Base-by-base conservation (phyloP, 2,329 filamentous ascomycete genomes). In the Penicillium olsonii region DNA sequence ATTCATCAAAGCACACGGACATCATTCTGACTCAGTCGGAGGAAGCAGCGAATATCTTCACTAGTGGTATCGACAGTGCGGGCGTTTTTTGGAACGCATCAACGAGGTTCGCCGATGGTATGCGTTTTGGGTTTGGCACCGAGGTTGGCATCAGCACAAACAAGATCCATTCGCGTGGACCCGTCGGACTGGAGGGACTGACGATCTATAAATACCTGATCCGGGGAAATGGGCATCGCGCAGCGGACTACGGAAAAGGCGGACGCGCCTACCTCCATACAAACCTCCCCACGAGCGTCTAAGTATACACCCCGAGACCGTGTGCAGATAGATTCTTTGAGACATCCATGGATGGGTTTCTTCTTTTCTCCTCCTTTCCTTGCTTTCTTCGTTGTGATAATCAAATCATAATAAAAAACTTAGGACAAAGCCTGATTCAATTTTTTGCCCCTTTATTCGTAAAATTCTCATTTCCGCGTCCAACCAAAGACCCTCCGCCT, bases 61-160 rank as follows among this genome's bases (percentile, higher is more conserved):
- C 95, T 82, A 82, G 84, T 37, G 84, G 84, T 50, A 84, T 97
- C 42, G 94, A 97, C 73, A 90, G 90, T 22, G 88, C 91, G 0
- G 92, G 92, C 44, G 92, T 92, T 15, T 99, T 95, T 79, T 96
- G 92, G 91, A 99, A 99, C 69, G 89, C 91, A 7, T 95, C 90
- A 19, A 96, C 90, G 8, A 84, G 94, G 42, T 92, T 99, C 75
- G 91, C 92, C 5, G 94, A 99, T 69, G 94, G 94, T 7, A 96
- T 95, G 88, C 82, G 94, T 35, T 97, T 95, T 69, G 94, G 94
- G 7, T 99, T 99, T 72, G 94, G 94, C 40, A 97, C 94, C 0
- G 94, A 99, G 74, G 94, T 99, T 19, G 94, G 94, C 46, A 97
- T 99, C 73, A 95, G 89, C 75, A 99, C 94, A 42, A 99, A 96